Base-by-base conservation (phyloP, 176 grass and related monocot species). In the Bolboschoenus planiculmis region DNA sequence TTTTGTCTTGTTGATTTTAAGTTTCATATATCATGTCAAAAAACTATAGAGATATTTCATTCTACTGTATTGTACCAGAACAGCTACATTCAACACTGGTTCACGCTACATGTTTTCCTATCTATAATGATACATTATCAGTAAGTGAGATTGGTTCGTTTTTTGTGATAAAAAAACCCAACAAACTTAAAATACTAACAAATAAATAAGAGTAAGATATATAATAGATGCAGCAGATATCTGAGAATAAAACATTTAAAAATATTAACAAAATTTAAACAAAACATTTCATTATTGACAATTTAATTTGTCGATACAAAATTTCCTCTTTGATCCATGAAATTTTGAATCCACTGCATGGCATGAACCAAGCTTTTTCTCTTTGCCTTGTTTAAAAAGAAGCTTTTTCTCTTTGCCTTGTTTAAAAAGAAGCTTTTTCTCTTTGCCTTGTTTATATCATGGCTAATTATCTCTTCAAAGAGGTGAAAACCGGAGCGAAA, bases 401-500 rank as follows among this genome's bases (percentile, higher is more conserved):
- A 92, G 54, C 83, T 88, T 86, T 81, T 88, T 21, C 50, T 91
- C 79, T 83, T 85, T 2, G 78, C 85, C 79, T 92, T 88, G 83
- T 78, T 77, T 80, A n/a, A 94, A 78, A 85, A 97, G 88, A 48
- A 92, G 54, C 83, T 88, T 86, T 81, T 88, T 21, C 50, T 91
- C 79, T 83, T 85, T 2, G 78, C 85, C 79, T 92, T 88, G 51
- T 26, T 51, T 78, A 97, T 94, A 59, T 92, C 90, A 81, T 83
- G 88, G 67, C 86, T 27, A 78, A 97, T 67, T 91, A 97, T 97
- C 87, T 97, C 90, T 80, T 97, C 88, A 86, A 94, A 97, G 47
- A 97, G 27, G 57, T 18, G 53, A 83, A 84, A 89, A 36, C 84
- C 91, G 84, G 90, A 88, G 18, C 79, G 81, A 30, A 83, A 89